A percentile compares a stretch with the other conserved stretches of the same genome.
Conservation (phyloP, 2,329 filamentous ascomycete genomes). For the Calonectria multiphialidica region DNA sequence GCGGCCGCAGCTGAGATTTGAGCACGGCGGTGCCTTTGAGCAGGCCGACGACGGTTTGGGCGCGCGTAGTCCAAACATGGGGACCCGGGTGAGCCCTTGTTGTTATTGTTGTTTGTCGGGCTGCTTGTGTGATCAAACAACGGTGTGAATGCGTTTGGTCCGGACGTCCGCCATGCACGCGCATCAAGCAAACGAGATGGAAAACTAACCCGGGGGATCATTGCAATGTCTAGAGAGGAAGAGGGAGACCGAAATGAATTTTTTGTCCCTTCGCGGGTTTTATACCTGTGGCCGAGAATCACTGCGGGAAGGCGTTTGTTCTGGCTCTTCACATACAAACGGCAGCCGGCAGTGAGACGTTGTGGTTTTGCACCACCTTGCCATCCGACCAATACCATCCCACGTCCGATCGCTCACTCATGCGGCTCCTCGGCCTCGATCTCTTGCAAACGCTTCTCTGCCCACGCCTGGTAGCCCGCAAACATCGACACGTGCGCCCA, state of each 20-base stretch:
- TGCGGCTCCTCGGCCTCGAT: background rate
- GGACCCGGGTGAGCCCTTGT: background rate
- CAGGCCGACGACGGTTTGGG: background rate
- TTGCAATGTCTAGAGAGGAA: background rate
- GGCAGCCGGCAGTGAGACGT: background rate
- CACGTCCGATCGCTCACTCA: background rate
- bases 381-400: background rate
- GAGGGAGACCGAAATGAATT: background rate
- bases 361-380: background rate
- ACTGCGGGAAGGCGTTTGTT: background rate
- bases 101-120: background rate
- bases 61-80: background rate
- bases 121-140: background rate
- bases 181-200: background rate
- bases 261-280: background rate
- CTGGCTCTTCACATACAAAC: background rate
- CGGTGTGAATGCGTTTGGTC: background rate
- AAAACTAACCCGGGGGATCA: no score
- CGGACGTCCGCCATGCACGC: background rate
- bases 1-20: background rate
- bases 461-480: conserved; percentile 59
- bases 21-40: background rate
- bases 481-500: conserved; percentile 58
- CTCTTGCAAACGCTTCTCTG: conserved; percentile 41
- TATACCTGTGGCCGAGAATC: background rate